Percentiles rank a stretch among this genome's conserved stretches.
phyloP scores from a whole-genome alignment of 345 rosid genomes.

The Stellera chamaejasme region DNA sequence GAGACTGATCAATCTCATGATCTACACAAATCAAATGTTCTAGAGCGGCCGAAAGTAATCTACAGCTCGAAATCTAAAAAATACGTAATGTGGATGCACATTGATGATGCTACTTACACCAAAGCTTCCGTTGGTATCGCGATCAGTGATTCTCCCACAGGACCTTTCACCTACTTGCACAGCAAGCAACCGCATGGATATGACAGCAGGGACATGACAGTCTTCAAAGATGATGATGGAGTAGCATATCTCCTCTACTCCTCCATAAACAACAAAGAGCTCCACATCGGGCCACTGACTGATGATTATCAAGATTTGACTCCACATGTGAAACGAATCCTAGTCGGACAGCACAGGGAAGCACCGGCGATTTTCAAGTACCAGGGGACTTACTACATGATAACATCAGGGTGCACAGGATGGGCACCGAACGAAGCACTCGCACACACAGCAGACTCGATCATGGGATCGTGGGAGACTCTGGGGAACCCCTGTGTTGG shows the following conservation, averaged over 20 bases:
- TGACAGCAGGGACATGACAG: slow-evolving; percentile 93
- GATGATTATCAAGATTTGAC: slow-evolving; percentile 66
- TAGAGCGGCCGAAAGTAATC: slow-evolving; percentile 90
- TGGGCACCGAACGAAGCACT: slow-evolving; percentile 97
- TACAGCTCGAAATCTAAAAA: slow-evolving; percentile 63
- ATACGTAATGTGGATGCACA: slow-evolving; percentile 98
- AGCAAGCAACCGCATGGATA: slow-evolving; percentile 81
- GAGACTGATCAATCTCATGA: slow-evolving; percentile 65
- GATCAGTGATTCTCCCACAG: slow-evolving; percentile 57
- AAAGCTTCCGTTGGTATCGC: slow-evolving; percentile 92
- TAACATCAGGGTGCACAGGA: slow-evolving; percentile 85
- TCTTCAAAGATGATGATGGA: slow-evolving; percentile 81
- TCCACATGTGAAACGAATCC: slow-evolving; percentile 39
- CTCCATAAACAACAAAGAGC: slow-evolving; percentile 80
- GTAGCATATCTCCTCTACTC: slow-evolving; percentile 75
- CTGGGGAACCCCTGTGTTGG: slow-evolving; percentile 85
- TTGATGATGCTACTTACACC: slow-evolving; percentile 85
- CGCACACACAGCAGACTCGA: slow-evolving; percentile 74
- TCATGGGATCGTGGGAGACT: slow-evolving; percentile 97
- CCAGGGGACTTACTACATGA: slow-evolving; percentile 76
- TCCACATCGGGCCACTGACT: slow-evolving; percentile 78
- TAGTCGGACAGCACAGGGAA: slow-evolving; percentile 72
- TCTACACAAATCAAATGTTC: slow-evolving; percentile 76
- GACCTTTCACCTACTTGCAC: slow-evolving; percentile 68
- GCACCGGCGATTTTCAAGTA: slow-evolving; percentile 89